phyloP scores from a whole-genome alignment of 164 flowering plant species.

The Vitis riparia region DNA sequence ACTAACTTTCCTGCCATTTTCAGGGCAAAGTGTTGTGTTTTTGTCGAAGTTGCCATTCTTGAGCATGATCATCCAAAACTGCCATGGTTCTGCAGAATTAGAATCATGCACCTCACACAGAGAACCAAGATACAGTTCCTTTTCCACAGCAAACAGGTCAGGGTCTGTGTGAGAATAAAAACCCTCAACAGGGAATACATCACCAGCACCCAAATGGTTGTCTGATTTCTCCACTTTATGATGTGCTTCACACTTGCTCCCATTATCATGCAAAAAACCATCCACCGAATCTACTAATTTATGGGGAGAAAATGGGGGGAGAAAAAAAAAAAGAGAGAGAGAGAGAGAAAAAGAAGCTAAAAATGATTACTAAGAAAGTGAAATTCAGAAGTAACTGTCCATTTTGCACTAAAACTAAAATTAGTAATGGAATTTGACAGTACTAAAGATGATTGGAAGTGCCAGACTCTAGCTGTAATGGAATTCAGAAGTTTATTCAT shows the following conservation, averaged over 20 bases:
- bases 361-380: no score
- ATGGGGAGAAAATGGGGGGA: background rate
- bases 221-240: constrained; percentile 27
- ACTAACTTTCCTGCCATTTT: constrained; percentile 27
- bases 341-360: no score
- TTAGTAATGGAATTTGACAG: no score
- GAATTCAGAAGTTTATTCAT: no score
- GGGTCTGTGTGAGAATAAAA: constrained; percentile 20
- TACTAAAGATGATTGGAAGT: no score
- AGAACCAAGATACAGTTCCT: constrained; percentile 30
- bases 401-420: no score
- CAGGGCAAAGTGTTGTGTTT: constrained; percentile 29
- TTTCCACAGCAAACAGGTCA: constrained; percentile 31
- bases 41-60: constrained; percentile 46
- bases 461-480: no score
- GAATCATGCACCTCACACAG: constrained; percentile 23
- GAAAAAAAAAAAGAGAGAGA: background rate
- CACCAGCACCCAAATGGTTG: constrained; percentile 25
- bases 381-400: no score
- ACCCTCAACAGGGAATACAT: constrained; percentile 17
- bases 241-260: constrained; percentile 17
- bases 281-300: constrained; percentile 26
- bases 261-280: constrained; percentile 6
- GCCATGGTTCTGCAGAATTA: constrained; percentile 21
- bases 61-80: constrained; percentile 44